Conservation (phyloP, 2,329 filamentous ascomycete species). For the Elsinoe arachidis region DNA sequence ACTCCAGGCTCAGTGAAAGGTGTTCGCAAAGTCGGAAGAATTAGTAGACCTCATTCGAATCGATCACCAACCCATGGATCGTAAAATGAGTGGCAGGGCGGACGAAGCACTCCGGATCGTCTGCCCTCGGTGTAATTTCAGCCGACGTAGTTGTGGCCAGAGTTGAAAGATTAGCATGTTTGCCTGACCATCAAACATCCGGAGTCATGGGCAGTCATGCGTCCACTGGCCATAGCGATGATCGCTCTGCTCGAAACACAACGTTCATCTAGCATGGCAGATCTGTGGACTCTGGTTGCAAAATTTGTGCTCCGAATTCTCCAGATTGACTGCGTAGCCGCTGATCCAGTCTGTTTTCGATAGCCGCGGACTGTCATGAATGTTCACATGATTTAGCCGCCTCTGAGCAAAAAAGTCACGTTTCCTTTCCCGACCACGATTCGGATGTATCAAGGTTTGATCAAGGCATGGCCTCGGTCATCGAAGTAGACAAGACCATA, state of each 20-base stretch:
- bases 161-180: background rate
- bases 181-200: background rate
- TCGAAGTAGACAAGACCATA: background rate
- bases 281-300: background rate
- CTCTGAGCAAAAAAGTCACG: background rate
- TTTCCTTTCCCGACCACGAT: background rate
- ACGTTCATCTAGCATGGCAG: background rate
- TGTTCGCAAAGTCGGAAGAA: background rate
- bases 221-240: background rate
- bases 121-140: background rate
- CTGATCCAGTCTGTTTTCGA: conserved; percentile 11
- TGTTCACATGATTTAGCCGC: conserved; percentile 9
- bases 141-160: background rate
- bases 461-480: background rate
- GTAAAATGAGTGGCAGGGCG: background rate
- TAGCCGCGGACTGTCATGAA: conserved; percentile 3
- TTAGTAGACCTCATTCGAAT: background rate
- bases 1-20: too few relatives aligned
- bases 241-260: background rate
- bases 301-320: background rate
- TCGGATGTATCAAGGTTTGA: background rate
- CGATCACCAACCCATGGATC: background rate
- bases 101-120: background rate
- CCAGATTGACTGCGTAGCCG: background rate
- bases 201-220: background rate